Evolutionary conservation across 2,329 filamentous ascomycete species (phyloP).

Genomic region (Colletotrichum caudatum): DNA sequence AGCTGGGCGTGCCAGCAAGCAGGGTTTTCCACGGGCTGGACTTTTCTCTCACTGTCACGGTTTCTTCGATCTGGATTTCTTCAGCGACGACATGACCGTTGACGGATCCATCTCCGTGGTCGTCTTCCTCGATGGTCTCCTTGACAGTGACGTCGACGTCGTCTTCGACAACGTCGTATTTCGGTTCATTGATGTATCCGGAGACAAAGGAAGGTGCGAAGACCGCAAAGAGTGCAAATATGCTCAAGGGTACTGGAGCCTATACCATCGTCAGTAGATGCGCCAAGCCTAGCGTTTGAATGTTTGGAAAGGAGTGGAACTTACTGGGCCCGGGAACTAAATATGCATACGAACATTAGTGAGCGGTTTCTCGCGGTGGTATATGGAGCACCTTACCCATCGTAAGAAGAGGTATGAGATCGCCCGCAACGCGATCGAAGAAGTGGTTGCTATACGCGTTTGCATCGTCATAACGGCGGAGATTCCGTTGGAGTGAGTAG

Average conservation of each 20-base stretch:
- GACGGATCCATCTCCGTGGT: conserved; percentile 52
- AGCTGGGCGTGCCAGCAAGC: conserved; percentile 80
- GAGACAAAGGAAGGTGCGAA: conserved; percentile 74
- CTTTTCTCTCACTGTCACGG: conserved; percentile 68
- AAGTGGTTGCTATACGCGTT: conserved; percentile 52
- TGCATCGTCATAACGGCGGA: conserved; percentile 47
- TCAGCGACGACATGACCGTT: conserved; percentile 55
- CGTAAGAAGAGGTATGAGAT: conserved; percentile 69
- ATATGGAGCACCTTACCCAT: conserved; percentile 60
- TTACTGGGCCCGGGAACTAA: conserved; percentile 49
- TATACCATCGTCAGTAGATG: conserved; percentile 32
- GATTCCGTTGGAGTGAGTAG: conserved; percentile 22
- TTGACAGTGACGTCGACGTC: conserved; percentile 68
- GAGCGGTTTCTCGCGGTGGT: conserved; percentile 7
- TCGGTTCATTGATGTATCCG: conserved; percentile 67
- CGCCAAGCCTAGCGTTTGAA: not conserved
- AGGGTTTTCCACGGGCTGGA: conserved; percentile 73
- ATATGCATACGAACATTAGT: conserved; percentile 18
- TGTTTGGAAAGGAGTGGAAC: conserved; percentile 27
- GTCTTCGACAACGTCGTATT: conserved; percentile 70
- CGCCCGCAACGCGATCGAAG: conserved; percentile 64
- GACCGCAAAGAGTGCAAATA: conserved; percentile 73
- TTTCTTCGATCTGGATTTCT: conserved; percentile 73
- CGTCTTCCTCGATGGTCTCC: conserved; percentile 55
- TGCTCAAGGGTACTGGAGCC: conserved; percentile 43